phyloP scores from a whole-genome alignment of 345 rosid genomes.

The Euclidium syriacum region DNA sequence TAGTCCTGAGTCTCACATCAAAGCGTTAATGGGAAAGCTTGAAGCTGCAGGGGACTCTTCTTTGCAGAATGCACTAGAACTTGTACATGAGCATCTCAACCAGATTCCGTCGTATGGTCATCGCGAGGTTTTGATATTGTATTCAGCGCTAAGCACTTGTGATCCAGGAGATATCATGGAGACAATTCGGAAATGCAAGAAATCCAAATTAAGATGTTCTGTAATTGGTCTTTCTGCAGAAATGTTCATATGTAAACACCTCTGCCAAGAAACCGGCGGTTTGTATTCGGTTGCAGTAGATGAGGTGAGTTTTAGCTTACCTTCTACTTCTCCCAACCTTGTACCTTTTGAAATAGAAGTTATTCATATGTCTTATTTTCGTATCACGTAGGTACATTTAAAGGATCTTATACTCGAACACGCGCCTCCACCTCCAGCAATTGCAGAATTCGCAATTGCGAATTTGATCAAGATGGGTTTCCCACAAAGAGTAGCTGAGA shows the following conservation, averaged over 20 bases:
- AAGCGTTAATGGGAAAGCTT: constrained; percentile 80
- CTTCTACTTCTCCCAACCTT: not conserved
- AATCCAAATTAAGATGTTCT: constrained; percentile 76
- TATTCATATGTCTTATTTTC: not conserved
- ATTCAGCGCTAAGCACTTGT: constrained; percentile 76
- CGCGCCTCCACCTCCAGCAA: constrained; percentile 96
- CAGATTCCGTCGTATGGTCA: constrained; percentile 91
- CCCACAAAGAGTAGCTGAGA: constrained; percentile 81
- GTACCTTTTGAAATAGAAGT: not conserved
- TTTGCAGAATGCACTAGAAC: constrained; percentile 77
- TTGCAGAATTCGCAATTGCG: constrained; percentile 84
- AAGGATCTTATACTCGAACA: constrained; percentile 82
- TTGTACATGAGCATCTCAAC: constrained; percentile 59
- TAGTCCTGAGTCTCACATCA: constrained; percentile 83
- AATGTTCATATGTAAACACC: constrained; percentile 82
- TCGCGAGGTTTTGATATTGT: constrained; percentile 77
- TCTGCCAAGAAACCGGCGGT: constrained; percentile 91
- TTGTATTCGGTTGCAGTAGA: constrained; percentile 72
- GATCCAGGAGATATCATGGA: constrained; percentile 96
- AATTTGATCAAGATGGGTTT: constrained; percentile 92
- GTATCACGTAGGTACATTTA: constrained; percentile 49
- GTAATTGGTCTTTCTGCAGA: constrained; percentile 93
- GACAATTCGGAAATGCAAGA: constrained; percentile 75
- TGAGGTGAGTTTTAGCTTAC: constrained; percentile 54
- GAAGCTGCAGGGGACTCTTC: constrained; percentile 81